Percentiles rank a stretch among this genome's conserved stretches.
These are phyloP conservation scores for Chloromonas sp. DNA, from an alignment of 163 green algal species.

Conservation along the genomic window DNA sequence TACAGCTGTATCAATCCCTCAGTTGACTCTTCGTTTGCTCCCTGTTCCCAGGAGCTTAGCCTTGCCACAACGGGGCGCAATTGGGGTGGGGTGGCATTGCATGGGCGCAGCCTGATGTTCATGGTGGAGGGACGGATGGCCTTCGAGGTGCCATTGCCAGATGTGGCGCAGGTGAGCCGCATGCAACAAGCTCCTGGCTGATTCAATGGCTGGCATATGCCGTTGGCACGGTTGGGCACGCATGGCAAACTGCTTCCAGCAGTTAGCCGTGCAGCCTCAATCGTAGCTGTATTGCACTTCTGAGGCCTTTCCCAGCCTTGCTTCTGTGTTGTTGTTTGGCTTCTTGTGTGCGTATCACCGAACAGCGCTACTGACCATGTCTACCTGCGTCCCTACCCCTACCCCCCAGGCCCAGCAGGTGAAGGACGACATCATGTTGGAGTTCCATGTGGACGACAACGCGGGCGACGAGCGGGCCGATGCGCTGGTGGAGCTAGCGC, in stretches of 20 bases:
- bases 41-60: neutral
- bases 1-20: neutral
- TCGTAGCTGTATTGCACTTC: neutral
- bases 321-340: neutral
- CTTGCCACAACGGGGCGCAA: conserved; percentile 49
- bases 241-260: neutral
- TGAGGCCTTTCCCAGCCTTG: neutral
- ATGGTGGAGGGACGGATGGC: conserved; percentile 51
- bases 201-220: no score
- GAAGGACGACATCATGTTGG: conserved; percentile 69
- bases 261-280: neutral
- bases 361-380: neutral
- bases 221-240: neutral
- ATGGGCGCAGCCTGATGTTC: conserved; percentile 64
- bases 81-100: conserved; percentile 62
- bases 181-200: neutral
- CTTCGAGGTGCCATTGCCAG: conserved; percentile 68
- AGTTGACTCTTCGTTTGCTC: neutral
- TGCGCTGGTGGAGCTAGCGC: conserved; percentile 82
- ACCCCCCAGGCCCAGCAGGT: conserved; percentile 31
- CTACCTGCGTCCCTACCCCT: neutral
- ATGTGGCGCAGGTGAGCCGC: conserved; percentile 52
- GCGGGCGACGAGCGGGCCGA: conserved; percentile 64
- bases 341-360: no score
- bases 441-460: conserved; percentile 74